A percentile compares a stretch with the other conserved stretches of the same genome.
Conservation (phyloP, 1,139 yeast genomes). For the Debaryomycetaceae sp. region DNA sequence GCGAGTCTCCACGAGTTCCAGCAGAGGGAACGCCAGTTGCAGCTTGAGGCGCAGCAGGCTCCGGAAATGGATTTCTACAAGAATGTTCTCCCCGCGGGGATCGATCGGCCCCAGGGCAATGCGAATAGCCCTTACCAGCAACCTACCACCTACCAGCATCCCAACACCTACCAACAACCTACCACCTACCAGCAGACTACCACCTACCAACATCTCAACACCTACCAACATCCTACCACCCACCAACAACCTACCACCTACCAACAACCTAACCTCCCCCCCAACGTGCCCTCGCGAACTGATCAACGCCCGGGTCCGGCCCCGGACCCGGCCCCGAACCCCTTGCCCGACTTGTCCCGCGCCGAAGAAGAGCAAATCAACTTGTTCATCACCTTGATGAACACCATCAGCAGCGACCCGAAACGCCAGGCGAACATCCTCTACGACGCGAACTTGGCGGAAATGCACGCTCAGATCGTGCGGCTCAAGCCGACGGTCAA, state of each 20-base stretch:
- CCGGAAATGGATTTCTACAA: constrained; percentile 21
- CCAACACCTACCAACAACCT: no score
- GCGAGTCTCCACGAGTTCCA: constrained; percentile 76
- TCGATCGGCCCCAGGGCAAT: constrained; percentile 1
- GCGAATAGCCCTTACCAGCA: constrained; percentile 3
- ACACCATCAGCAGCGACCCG: constrained; percentile 40
- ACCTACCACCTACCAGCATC: constrained; percentile 2
- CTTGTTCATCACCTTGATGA: constrained; percentile 58
- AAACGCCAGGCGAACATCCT: constrained; percentile 38
- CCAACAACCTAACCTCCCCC: constrained; percentile 6
- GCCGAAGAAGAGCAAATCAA: constrained; percentile 61
- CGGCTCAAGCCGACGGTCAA: constrained; percentile 69
- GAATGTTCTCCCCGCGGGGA: constrained; percentile 10
- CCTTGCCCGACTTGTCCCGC: constrained; percentile 32
- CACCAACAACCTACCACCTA: constrained; percentile 4
- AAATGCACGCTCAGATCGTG: constrained; percentile 52
- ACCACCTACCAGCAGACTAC: constrained; percentile 2
- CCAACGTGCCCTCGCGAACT: constrained; percentile 3
- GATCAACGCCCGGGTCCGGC: constrained; percentile 6
- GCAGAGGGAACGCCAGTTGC: constrained; percentile 17
- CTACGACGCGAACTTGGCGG: constrained; percentile 52
- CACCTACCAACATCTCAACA: constrained; percentile 4
- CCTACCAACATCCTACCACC: constrained; percentile 1
- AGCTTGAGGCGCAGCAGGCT: constrained; percentile 5
- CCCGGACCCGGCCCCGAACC: constrained; percentile 2